Evolutionary conservation across 257 asterid genomes (phyloP), one percentile per base, ranked within the genome.

Genomic region (Asclepias syriaca): DNA sequence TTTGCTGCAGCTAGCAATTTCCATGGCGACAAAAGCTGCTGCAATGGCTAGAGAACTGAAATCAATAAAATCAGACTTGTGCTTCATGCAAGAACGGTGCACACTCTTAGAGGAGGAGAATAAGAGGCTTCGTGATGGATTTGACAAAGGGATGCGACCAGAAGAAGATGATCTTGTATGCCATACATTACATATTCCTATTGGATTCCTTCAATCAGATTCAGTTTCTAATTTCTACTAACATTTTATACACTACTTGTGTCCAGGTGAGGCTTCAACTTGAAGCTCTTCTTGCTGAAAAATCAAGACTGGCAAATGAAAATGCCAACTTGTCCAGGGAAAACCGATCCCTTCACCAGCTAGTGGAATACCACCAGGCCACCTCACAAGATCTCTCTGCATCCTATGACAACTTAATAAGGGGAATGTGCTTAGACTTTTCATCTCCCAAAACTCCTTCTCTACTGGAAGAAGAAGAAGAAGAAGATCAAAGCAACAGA

Each of bases 121-220:
- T 77, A 82, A 75, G 64, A 88, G 85, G 77, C 96, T 95, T 68
- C 91, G 96, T 0, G 85, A 82, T 53, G 96, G 96, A 68, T 69
- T 79, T 70, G 79, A 60, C 49, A 72, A 85, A 8, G 92, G 85
- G 24, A 73, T 81, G 43, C 80, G 61, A 67, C 92, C 89, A 21
- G 97, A 91, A n/a, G 99, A 95, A 70, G 99, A 95, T 69, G 99
- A 95, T 81, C 79, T 95, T 89, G 98, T 89, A 82, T 56, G 32
- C 6, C 39, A 34, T 34, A 34, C 39, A 43, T 43, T 43, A 40
- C 7, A 8, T 43, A 6, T 43, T 71, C n/a, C 71, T 21, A 51
- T 4, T 69, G n/a, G 13, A 61, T 12, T 32, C 58, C 70, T 48
- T 43, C 72, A 14, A 24, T 16, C 69, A 18, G 24, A 34, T 39